Base-by-base conservation (phyloP, 2,329 filamentous ascomycete genomes). In the Neofusicoccum laricinum region DNA sequence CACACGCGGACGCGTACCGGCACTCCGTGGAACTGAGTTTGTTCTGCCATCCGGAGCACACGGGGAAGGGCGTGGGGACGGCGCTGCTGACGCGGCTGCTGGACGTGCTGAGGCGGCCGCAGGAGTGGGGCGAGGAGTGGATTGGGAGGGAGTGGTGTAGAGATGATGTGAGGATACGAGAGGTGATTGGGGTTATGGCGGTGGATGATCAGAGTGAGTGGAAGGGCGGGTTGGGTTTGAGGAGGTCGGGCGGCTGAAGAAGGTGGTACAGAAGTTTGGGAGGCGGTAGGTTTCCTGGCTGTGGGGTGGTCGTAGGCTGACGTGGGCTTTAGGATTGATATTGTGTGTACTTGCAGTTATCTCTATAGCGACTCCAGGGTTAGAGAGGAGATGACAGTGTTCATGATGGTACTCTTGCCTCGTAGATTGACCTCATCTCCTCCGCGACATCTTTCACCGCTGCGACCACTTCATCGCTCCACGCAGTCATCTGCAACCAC, bases 21-120 rank as follows among this genome's bases (percentile, higher is more conserved):
- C 72, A 77, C 7, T 78, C 78, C 0, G 78, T 78, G 8, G 78
- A 80, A 65, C 67, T 80, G 6, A 73, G 72, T 0, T 67, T 80
- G 12, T 79, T 78, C 64, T 72, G 78, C 51, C 76, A 77, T 64
- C 76, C 73, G 1, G 71, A 73, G 0, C 65, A 78, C 48, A 72
- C 68, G 14, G 68, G 67, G 2, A 69, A 66, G 17, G 73, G 75
- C 2, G 68, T 79, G 36, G 78, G 78, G 4, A 70, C 73, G 3
- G 58, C 34, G 40, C 66, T 80, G 17, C 67, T 80, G 11, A 65
- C 64, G 15, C 67, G 67, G 43, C 53, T 79, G 1, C 38, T 79
- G 48, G 68, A 68, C 2, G 48, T 68, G n/a, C 67, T 78, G 5
- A 68, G 68, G 17, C 17, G 61, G 14, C 69, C 70, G 25, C 58